Evolutionary conservation across 352 stramenopile species (phyloP), one percentile per base, ranked within the genome.

Genomic region (Pseudoperonospora humuli): DNA sequence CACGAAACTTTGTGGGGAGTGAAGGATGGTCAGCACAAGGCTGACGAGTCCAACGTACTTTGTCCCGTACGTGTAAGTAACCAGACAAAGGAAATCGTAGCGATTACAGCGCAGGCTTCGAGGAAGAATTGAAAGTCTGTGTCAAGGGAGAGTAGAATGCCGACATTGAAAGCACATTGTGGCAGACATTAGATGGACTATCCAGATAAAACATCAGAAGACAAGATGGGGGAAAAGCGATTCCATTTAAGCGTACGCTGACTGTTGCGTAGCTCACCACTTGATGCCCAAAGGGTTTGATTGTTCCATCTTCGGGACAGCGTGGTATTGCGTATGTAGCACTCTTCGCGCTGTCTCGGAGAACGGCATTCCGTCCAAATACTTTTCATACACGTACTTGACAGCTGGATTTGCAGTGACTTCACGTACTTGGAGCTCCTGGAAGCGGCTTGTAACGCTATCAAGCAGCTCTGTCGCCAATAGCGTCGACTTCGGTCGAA

Each of bases 271-370:
- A n/a, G 29, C 46, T 79, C 50, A 93, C 81, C 81, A 93, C 52
- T 90, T 91, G 64, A 93, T 93, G 31, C 81, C 81, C 7, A 93
- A 56, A 15, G 81, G 81, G 51, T 91, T 93, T 15, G 76, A 69
- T 44, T 84, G 65, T 57, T 93, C 81, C 25, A 93, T 61, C 67
- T 91, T 93, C 5, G 81, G 79, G 18, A 93, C 79, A 20, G 75
- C 78, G 49, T 91, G 81, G 45, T 88, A 93, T 37, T 67, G 67
- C 18, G 81, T 93, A 48, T 93, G 81, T 29, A 93, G 61, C 26
- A 66, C 73, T 20, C 43, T 26, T 17, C 66, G 69, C 6, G 84
- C 81, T 35, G 66, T 53, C 13, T 81, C 63, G 3, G 81, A 90
- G 56, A 93, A 95, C 15, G 83, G 75, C 23, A 56, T 28, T 2